Evolutionary conservation across 129 eudicot genomes (phyloP), one percentile per base, ranked within the genome.

Genomic region (Oenanthe sinensis): DNA sequence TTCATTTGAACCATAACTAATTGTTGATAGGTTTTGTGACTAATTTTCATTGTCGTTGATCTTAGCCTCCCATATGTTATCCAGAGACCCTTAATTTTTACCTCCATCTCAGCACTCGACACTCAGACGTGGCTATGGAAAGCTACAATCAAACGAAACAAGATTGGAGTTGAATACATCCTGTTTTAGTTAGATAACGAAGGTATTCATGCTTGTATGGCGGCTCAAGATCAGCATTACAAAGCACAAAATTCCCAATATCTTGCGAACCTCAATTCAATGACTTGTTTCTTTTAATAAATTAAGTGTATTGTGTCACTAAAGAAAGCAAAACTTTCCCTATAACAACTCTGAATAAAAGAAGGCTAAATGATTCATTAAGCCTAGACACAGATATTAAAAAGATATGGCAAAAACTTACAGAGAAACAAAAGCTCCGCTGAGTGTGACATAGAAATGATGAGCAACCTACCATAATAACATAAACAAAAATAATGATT

Each of bases 401-500:
- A 71, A 19, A 40, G 8, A 20, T 19, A 19, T 3, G 46, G 46
- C 4, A 72, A 72, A 13, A 46, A 78, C 81, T 78, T 42, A 78
- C 81, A 45, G 81, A 40, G 11, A 65, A 46, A 45, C 19, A 46
- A 4, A 65, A 78, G 43, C 44, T 67, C 62, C 71, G 33, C 28
- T 28, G 81, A 55, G 44, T 45, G 74, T 48, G 67, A 40, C 24
- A 5, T 28, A 30, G 22, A 30, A 7, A 22, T 24, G 73, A 63
- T 11, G 80, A 26, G 24, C 19, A 77, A 77, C 80, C 80, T 77
- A 60, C 14, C 70, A 78, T 5, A 45, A 26, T 9, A 36, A 10
- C 19, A 77, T 1, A 24, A 28, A 44, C 2, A 26, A 26, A 33
- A 33, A 33, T 33, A 33, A 10, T 45, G 48, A 22, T 9, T n/a